Conservation (phyloP, 371 early-diverging fungal genomes). For the Homolaphlyctis polyrhiza region DNA sequence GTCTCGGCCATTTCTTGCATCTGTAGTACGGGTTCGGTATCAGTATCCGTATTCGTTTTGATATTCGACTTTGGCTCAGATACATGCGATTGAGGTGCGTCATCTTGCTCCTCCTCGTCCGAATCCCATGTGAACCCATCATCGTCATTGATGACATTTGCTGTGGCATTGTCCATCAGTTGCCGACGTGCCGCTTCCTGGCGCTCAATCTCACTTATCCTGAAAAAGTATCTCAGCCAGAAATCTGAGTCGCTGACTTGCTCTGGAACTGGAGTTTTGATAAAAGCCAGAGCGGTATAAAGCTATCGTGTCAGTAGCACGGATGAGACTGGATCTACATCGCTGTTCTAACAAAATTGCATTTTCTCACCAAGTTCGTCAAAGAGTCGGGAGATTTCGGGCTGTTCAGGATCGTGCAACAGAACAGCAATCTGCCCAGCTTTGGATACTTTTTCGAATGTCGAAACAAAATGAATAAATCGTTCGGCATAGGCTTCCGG, state of each 20-base stretch:
- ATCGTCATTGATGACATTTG: slow-evolving; percentile 1
- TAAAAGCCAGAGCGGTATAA: too few species aligned
- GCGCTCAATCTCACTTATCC: slow-evolving; percentile 27
- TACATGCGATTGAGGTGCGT: too few species aligned
- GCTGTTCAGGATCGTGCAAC: neutral
- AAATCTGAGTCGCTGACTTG: slow-evolving; percentile 24
- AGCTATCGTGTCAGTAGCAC: too few species aligned
- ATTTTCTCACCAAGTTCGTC: neutral
- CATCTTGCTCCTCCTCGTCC: slow-evolving; percentile 19
- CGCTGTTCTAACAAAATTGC: too few species aligned
- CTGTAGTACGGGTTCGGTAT: too few species aligned
- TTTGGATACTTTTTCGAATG: neutral
- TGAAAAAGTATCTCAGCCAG: slow-evolving; percentile 39
- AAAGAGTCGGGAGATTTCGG: neutral
- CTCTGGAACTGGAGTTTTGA: slow-evolving; percentile 25
- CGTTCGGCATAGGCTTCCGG: slow-evolving; percentile 12
- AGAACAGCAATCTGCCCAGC: slow-evolving; percentile 6
- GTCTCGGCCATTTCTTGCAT: too few species aligned
- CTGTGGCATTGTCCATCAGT: slow-evolving; percentile 9
- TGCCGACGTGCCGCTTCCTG: slow-evolving; percentile 31
- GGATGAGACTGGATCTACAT: too few species aligned
- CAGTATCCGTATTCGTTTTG: too few species aligned
- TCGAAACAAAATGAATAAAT: slow-evolving; percentile 10
- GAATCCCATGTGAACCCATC: slow-evolving; percentile 23
- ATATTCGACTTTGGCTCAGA: too few species aligned